A percentile compares a stretch with the other conserved stretches of the same genome.
phyloP scores from a whole-genome alignment of 805 yeast genomes.

The Komagataella pastoris region DNA sequence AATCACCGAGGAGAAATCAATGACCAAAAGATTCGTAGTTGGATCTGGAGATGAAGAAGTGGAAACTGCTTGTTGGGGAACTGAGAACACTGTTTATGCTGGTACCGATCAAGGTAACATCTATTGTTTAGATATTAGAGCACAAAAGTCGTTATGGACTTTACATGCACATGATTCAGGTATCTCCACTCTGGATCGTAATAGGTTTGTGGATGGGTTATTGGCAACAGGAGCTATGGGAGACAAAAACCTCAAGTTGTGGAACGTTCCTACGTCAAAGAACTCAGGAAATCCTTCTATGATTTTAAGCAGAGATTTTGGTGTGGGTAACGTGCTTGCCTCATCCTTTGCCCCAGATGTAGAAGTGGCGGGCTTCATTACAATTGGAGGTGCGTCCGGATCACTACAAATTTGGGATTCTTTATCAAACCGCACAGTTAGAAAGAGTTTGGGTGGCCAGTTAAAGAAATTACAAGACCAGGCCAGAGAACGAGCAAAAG shows the following conservation, averaged over 20 bases:
- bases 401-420: constrained; percentile 89
- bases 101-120: constrained; percentile 89
- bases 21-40: constrained; percentile 54
- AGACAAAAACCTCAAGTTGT: constrained; percentile 73
- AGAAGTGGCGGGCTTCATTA: constrained; percentile 74
- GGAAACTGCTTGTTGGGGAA: constrained; percentile 66
- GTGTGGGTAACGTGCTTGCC: constrained; percentile 83
- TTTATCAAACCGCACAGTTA: constrained; percentile 68
- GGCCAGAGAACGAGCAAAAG: constrained; percentile 46
- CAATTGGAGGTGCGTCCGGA: constrained; percentile 78
- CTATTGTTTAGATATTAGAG: constrained; percentile 78
- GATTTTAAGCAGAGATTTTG: constrained; percentile 85
- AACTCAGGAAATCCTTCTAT: constrained; percentile 52
- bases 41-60: constrained; percentile 59
- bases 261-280: constrained; percentile 51
- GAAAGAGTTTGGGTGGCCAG: constrained; percentile 51
- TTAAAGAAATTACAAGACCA: constrained; percentile 35
- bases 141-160: constrained; percentile 74
- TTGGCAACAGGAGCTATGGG: constrained; percentile 85
- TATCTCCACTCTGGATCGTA: constrained; percentile 68
- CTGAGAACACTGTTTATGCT: constrained; percentile 45
- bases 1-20: constrained; percentile 41
- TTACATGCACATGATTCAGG: constrained; percentile 96
- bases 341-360: constrained; percentile 76
- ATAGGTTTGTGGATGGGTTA: constrained; percentile 54